These are phyloP conservation scores for Blastocladiella emersonii DNA, from an alignment of 371 early-diverging fungal genomes.

Conservation along the genomic window DNA sequence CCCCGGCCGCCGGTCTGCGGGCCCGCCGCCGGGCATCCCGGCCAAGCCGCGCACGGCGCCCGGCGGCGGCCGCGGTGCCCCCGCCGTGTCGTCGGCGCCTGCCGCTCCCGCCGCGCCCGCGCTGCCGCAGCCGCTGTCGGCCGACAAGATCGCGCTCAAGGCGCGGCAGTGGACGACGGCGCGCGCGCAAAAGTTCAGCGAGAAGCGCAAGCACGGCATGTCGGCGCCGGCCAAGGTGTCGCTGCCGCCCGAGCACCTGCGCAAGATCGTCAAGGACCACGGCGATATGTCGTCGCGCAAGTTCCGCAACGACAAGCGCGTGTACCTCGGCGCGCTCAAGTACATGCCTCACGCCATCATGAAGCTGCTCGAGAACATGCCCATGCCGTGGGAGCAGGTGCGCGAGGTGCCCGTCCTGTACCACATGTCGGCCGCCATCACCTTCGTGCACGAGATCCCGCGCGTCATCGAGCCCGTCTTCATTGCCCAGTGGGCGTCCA, in stretches of 20 bases:
- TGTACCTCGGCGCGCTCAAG: conserved; percentile 93
- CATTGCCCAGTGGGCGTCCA: conserved; percentile 90
- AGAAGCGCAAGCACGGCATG: conserved; percentile 22
- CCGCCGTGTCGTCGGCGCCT: background rate
- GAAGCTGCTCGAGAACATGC: conserved; percentile 96
- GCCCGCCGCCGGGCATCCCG: background rate
- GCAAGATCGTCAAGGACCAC: conserved; percentile 92
- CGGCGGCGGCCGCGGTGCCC: background rate
- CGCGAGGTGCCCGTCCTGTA: conserved; percentile 94
- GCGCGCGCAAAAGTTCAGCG: conserved; percentile 9
- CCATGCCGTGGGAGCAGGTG: conserved; percentile 99
- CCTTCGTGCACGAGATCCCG: conserved; percentile 94
- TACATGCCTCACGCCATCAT: conserved; percentile 97
- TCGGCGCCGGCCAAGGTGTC: conserved; percentile 50
- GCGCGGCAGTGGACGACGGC: conserved; percentile 8
- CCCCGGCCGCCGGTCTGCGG: no score
- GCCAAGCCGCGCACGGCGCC: background rate
- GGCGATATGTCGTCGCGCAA: conserved; percentile 97
- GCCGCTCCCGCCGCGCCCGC: background rate
- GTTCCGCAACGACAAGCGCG: conserved; percentile 89
- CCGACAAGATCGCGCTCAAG: conserved; percentile 46
- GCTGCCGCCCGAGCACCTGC: conserved; percentile 96
- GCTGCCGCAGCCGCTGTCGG: conserved; percentile 10
- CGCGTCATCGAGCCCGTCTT: conserved; percentile 91
- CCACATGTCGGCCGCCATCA: conserved; percentile 96